Percentiles rank a stretch among this genome's conserved stretches.
Conservation (phyloP, 345 rosid genomes). For the Carallia pectinifolia region DNA sequence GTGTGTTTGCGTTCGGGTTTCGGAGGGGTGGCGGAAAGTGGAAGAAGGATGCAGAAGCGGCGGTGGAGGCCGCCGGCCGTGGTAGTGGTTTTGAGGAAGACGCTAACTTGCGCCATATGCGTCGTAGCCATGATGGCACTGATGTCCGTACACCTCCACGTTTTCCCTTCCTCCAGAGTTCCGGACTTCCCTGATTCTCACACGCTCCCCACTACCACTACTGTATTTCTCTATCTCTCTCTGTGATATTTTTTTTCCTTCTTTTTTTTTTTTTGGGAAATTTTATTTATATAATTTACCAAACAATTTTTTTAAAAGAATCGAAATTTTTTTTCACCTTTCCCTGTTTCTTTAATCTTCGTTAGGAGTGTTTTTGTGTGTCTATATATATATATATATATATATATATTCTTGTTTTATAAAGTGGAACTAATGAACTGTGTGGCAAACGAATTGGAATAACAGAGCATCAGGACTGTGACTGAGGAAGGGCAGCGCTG, state of each 20-base stretch:
- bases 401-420: constrained; percentile 15
- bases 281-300: too few species aligned
- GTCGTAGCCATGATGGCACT: constrained; percentile 46
- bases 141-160: constrained; percentile 53
- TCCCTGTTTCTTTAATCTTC: too few species aligned
- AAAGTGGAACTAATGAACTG: constrained; percentile 15
- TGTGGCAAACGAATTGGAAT: constrained; percentile 2
- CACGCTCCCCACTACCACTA: constrained; percentile 31
- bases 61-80: constrained; percentile 36
- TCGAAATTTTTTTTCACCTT: background rate
- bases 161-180: constrained; percentile 49
- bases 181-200: constrained; percentile 43
- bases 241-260: too few species aligned
- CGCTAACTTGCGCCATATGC: constrained; percentile 63
- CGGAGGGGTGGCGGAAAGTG: too few species aligned
- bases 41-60: constrained; percentile 42
- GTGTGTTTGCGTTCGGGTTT: too few species aligned
- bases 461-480: constrained; percentile 24
- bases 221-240: too few species aligned
- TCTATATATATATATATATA: too few species aligned
- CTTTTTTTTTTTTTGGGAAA: too few species aligned
- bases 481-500: constrained; percentile 40
- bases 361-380: too few species aligned
- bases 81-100: constrained; percentile 43
- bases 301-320: background rate